Evolutionary conservation across 2,329 filamentous ascomycete species (phyloP).

Genomic region (Botryotinia globosa): DNA sequence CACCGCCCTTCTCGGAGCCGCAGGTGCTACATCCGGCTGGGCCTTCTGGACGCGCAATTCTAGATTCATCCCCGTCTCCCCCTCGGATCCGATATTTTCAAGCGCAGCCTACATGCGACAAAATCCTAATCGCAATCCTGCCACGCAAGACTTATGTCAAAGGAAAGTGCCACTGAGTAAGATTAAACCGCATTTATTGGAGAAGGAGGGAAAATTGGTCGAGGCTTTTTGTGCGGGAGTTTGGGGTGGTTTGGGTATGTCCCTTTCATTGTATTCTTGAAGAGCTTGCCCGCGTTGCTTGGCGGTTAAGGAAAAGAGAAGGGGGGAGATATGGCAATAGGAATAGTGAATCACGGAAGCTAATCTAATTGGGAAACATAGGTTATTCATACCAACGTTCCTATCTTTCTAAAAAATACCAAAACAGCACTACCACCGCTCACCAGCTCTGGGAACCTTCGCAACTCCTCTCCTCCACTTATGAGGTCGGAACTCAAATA

Average conservation of each 20-base stretch:
- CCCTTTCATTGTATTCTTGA: not conserved
- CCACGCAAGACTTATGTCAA: conserved; percentile 62
- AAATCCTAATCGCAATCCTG: conserved; percentile 62
- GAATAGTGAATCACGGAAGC: not conserved
- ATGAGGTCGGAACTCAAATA: conserved; percentile 61
- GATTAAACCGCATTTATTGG: conserved; percentile 62
- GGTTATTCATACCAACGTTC: conserved; percentile 56
- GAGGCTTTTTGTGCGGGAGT: conserved; percentile 36
- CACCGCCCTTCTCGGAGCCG: conserved; percentile 27
- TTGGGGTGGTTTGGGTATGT: conserved; percentile 48
- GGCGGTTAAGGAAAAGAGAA: not conserved
- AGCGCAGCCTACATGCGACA: conserved; percentile 54
- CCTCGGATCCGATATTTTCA: conserved; percentile 60
- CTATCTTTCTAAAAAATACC: conserved; percentile 58
- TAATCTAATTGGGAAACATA: conserved; percentile 20
- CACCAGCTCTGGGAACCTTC: conserved; percentile 59
- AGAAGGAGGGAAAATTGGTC: conserved; percentile 62
- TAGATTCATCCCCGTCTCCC: conserved; percentile 51
- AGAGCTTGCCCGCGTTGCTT: not conserved
- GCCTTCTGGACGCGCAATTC: conserved; percentile 30
- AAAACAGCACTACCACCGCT: conserved; percentile 50
- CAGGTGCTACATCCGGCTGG: conserved; percentile 28
- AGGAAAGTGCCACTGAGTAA: conserved; percentile 60
- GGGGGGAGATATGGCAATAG: not conserved
- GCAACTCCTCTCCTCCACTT: conserved; percentile 54